Base-by-base conservation (phyloP, 164 flowering plant species). In the Vitis amurensis region DNA sequence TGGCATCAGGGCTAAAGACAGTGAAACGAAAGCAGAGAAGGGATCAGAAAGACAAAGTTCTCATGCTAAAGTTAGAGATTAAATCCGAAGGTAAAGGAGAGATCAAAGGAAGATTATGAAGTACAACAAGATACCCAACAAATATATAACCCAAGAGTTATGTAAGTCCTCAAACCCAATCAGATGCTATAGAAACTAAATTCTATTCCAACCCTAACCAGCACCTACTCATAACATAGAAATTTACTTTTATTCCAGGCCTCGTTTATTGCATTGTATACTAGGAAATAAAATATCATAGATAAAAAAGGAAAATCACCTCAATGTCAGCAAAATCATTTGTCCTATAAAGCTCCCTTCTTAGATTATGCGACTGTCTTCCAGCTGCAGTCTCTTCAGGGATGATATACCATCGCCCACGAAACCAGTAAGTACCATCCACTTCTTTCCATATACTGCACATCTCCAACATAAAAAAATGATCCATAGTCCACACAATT, bases 351-450 rank as follows among this genome's bases (percentile, higher is more conserved):
- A 95, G 82, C 83, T 95, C 98, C 73, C 97, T 83, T 66, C 82
- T 91, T 59, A 95, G 81, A 73, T 93, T 95, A 85, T 95, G 99
- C 9, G 92, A 87, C 72, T 96, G 98, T 75, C 99, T 87, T 55
- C 99, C 97, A 44, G 86, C 80, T 59, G 84, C 79, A 64, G 99
- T 96, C 84, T 96, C 99, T 72, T 96, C 99, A 0, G 99, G 98
- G 63, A 93, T 93, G 14, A 89, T 79, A 71, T 89, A 93, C 99
- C 98, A 96, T 14, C 82, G 87, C 11, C 81, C 97, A 30, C 82
- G 77, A 74, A 83, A 87, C 94, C 94, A 89, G 63, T 82, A 93
- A 59, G 59, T 88, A 50, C 91, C 97, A 82, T 93, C 91, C 30
- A 82, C 83, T 53, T 93, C 97, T 73, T 85, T 95, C 98, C 99